Evolutionary conservation across 2,329 filamentous ascomycete genomes (phyloP).

Genomic region (Aureobasidium sp.): DNA sequence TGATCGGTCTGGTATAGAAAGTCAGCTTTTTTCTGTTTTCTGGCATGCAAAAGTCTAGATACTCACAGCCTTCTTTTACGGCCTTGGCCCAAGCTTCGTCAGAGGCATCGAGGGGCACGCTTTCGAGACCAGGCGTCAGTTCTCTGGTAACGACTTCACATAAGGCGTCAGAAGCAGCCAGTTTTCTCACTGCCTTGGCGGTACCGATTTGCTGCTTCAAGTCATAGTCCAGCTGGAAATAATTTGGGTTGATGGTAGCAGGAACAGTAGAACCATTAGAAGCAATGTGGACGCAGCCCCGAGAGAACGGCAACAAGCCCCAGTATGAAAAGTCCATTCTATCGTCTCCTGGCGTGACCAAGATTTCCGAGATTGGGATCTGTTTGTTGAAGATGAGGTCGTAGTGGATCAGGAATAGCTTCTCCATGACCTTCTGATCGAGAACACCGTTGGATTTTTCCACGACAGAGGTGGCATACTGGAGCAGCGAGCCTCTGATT

Average conservation of each 20-base stretch:
- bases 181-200: conserved; percentile 26
- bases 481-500: conserved; percentile 23
- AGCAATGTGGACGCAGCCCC: conserved; percentile 30
- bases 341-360: conserved; percentile 32
- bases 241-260: conserved; percentile 37
- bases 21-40: background rate
- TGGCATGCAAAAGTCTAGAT: too few relatives aligned
- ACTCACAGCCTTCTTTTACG: conserved; percentile 1
- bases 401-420: conserved; percentile 43
- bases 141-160: conserved; percentile 22
- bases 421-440: conserved; percentile 36
- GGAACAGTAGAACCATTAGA: conserved; percentile 26
- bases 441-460: conserved; percentile 25
- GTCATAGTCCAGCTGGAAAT: conserved; percentile 34
- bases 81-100: conserved; percentile 19
- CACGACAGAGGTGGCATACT: conserved; percentile 25
- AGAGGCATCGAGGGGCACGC: conserved; percentile 18
- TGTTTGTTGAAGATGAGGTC: conserved; percentile 41
- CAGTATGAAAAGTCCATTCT: conserved; percentile 31
- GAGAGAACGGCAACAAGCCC: conserved; percentile 31
- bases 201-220: conserved; percentile 26
- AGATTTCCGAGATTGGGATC: conserved; percentile 42
- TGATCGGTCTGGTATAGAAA: conserved; percentile 7
- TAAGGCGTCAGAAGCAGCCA: conserved; percentile 16
- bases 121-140: conserved; percentile 4